Evolutionary conservation across 768 basidiomycete genomes (phyloP).

Genomic region (Pleurotus sapidus): DNA sequence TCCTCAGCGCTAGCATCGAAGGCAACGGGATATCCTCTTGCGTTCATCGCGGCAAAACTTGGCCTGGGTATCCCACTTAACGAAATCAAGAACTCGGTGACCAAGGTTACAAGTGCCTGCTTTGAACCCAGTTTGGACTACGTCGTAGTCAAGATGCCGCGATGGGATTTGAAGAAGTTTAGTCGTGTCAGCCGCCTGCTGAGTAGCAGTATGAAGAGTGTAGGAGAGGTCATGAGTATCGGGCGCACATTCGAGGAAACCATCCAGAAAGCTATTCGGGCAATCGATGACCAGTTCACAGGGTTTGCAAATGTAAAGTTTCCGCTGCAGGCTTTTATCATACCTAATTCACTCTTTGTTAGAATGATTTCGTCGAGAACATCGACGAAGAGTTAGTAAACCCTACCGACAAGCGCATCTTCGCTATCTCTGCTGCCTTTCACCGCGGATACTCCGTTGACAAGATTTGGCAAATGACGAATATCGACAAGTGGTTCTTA

Average conservation of each 20-base stretch:
- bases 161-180: slow-evolving; percentile 99
- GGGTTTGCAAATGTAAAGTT: slow-evolving; percentile 79
- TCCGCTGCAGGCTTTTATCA: background rate
- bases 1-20: slow-evolving; percentile 98
- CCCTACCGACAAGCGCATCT: slow-evolving; percentile 96
- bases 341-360: background rate
- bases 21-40: slow-evolving; percentile 96
- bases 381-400: slow-evolving; percentile 92
- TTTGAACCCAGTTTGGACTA: slow-evolving; percentile 99
- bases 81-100: slow-evolving; percentile 97
- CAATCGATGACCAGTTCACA: slow-evolving; percentile 92
- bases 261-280: slow-evolving; percentile 95
- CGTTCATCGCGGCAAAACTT: slow-evolving; percentile 97
- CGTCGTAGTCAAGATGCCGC: slow-evolving; percentile 96
- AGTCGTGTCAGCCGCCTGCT: slow-evolving; percentile 86
- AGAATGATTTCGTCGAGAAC: slow-evolving; percentile 88
- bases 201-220: slow-evolving; percentile 98
- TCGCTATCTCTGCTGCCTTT: slow-evolving; percentile 94
- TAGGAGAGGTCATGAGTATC: slow-evolving; percentile 99
- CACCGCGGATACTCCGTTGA: slow-evolving; percentile 92
- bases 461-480: slow-evolving; percentile 96
- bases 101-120: slow-evolving; percentile 94
- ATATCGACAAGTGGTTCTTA: slow-evolving; percentile 99
- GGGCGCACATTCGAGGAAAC: slow-evolving; percentile 98
- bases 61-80: slow-evolving; percentile 96